Evolutionary conservation across 2,329 filamentous ascomycete genomes (phyloP).

Genomic region (Ophiostoma himal-ulmi): DNA sequence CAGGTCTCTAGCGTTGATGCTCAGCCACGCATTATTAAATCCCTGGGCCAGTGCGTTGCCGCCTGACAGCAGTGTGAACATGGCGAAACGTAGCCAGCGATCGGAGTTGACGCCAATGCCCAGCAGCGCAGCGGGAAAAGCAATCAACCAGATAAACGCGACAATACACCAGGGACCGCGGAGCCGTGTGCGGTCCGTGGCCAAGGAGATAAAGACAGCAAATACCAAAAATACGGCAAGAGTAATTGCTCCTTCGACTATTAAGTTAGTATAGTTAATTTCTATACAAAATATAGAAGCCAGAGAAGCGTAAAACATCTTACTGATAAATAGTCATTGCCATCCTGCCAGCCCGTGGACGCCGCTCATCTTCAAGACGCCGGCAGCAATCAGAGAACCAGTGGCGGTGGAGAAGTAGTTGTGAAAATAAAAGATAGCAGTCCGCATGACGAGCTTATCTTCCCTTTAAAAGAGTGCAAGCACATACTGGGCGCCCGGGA

Average conservation of each 20-base stretch:
- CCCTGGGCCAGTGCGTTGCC: background rate
- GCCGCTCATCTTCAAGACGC: background rate
- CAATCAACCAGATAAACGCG: background rate
- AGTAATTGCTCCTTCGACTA: background rate
- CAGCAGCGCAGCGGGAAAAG: background rate
- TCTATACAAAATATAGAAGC: too few species aligned
- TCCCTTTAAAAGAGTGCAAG: background rate
- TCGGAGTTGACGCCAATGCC: background rate
- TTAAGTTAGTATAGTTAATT: background rate
- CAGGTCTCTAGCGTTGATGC: background rate
- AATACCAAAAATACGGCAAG: background rate
- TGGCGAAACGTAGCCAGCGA: background rate
- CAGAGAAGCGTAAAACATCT: too few species aligned
- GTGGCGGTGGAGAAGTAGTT: background rate
- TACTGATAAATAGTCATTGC: background rate
- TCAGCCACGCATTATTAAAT: background rate
- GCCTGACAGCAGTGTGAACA: background rate
- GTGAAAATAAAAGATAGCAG: background rate
- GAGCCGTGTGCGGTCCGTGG: background rate
- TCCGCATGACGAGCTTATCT: background rate
- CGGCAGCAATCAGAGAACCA: background rate
- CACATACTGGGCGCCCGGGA: background rate
- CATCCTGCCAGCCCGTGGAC: background rate
- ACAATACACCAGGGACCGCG: background rate
- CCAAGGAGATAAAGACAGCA: background rate